Evolutionary conservation across 108 stramenopile species (phyloP).

Genomic region (Chaetoceros tenuissimus): DNA sequence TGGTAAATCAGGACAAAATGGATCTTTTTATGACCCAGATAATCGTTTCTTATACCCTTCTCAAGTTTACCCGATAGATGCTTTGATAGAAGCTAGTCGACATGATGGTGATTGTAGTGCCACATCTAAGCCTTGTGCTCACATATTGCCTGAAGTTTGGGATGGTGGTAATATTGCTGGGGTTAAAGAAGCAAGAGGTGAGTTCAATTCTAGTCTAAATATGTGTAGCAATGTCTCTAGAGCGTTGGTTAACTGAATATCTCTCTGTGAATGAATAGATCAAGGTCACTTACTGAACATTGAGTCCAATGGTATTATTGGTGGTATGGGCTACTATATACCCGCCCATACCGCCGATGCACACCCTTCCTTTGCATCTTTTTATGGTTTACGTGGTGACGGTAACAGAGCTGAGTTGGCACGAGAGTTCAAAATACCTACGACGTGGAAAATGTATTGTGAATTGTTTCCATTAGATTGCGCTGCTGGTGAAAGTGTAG

Average conservation of each 20-base stretch:
- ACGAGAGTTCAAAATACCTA: background rate
- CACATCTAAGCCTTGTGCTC: background rate
- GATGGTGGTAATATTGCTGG: background rate
- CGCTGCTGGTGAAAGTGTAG: background rate
- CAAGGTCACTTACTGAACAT: background rate
- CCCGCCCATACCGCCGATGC: background rate
- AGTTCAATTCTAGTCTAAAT: no score
- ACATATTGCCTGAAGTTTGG: background rate
- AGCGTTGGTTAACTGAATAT: no score
- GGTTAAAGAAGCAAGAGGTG: background rate
- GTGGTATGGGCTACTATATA: constrained; percentile 5
- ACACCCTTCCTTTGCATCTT: background rate
- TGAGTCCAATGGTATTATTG: constrained; percentile 9
- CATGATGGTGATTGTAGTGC: background rate
- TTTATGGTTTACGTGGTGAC: constrained; percentile 7
- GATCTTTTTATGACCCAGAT: background rate
- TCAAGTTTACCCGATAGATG: background rate
- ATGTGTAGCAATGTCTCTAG: no score
- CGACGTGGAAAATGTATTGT: background rate
- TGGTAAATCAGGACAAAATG: background rate
- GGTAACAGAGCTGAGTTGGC: constrained; percentile 3
- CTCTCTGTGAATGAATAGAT: no score
- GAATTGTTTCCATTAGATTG: background rate
- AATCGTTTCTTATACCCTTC: background rate
- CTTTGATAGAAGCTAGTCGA: background rate